Percentiles rank a stretch among this genome's conserved stretches.
These are phyloP conservation scores for Aristolochia californica DNA, from an alignment of 164 flowering plant species.

Conservation along the genomic window DNA sequence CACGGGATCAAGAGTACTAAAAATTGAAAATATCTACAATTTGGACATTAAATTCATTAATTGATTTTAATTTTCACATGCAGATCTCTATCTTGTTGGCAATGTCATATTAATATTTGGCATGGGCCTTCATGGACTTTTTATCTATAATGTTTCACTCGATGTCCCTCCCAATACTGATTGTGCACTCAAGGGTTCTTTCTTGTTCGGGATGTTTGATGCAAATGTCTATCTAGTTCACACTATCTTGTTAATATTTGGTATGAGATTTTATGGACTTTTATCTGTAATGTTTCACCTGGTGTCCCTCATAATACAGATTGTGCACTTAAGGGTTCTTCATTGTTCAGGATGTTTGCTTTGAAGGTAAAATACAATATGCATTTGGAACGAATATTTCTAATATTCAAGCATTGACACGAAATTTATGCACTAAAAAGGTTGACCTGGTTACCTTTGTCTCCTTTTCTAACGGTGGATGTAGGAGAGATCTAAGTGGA, in stretches of 20 bases:
- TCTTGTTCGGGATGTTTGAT: too few species aligned
- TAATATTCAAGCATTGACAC: neutral
- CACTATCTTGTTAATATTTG: too few species aligned
- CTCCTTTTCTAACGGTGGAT: neutral
- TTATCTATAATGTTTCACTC: too few species aligned
- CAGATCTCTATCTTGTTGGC: conserved; percentile 97
- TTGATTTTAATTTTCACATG: conserved; percentile 1
- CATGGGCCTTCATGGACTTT: conserved; percentile 89
- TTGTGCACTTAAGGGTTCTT: conserved; percentile 77
- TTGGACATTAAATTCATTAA: too few species aligned
- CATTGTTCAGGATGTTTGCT: conserved; percentile 95
- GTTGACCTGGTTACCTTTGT: too few species aligned
- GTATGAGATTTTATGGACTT: too few species aligned
- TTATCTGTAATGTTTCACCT: conserved; percentile 61
- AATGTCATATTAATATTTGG: conserved; percentile 95
- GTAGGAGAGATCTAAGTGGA: conserved; percentile 92
- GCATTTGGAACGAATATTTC: neutral
- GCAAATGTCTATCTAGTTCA: too few species aligned
- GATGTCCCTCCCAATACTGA: too few species aligned
- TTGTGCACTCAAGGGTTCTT: too few species aligned
- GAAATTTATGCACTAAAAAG: too few species aligned
- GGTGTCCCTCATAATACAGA: conserved; percentile 41
- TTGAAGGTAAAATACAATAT: conserved; percentile 41
- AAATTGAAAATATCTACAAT: too few species aligned
- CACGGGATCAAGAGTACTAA: too few species aligned